Base-by-base conservation (phyloP, 2,329 filamentous ascomycete species). In the Alternaria triticina region DNA sequence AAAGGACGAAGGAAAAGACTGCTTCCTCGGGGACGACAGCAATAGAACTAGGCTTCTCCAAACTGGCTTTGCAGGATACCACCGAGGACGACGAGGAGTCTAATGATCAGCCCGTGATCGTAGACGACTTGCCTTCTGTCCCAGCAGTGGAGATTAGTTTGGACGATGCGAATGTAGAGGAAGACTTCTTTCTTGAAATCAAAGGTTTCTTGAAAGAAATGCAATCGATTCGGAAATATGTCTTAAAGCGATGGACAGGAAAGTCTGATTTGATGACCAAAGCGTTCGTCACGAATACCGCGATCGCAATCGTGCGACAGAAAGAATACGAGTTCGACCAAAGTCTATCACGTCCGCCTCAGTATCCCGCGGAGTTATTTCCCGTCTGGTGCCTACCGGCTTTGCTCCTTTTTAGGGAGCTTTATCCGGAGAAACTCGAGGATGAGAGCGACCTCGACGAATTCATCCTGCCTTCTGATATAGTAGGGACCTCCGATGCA, bases 1-100 rank as follows among this genome's bases (percentile, higher is more conserved):
- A 9, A 0, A 1, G 4, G 4, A 36, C 33, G 1, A 36, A 36
- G 0, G 30, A 0, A 8, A 36, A 2, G 2, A 2, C 33, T 0
- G 13, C 33, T 1, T 36, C 33, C 1, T 36, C 33, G 33, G 4
- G 4, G 13, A n/a, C 33, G 1, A 36, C 33, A 1, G 33, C 33
- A 36, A 0, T 36, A 1, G 33, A 36, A 1, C 0, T 36, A 36
- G 33, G 1, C 0, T 36, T 36, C 1, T 1, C 33, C 33, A 36
- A 36, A 9, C 1, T 36, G 33, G 7, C 1, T 1, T n/a, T 36
- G 2, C 33, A 36, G 33, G 33, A 36, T 2, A 36, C 33, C 1
- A 36, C 15, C 8, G 33, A 36, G 0, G 33, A 36, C 2, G 33
- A 36, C 4, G 33, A 36, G 33, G 33, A 10, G 2, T 0, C 2